These are phyloP conservation scores for Rhizopus sp. DNA, from an alignment of 371 early-diverging fungal species.

Conservation along the genomic window DNA sequence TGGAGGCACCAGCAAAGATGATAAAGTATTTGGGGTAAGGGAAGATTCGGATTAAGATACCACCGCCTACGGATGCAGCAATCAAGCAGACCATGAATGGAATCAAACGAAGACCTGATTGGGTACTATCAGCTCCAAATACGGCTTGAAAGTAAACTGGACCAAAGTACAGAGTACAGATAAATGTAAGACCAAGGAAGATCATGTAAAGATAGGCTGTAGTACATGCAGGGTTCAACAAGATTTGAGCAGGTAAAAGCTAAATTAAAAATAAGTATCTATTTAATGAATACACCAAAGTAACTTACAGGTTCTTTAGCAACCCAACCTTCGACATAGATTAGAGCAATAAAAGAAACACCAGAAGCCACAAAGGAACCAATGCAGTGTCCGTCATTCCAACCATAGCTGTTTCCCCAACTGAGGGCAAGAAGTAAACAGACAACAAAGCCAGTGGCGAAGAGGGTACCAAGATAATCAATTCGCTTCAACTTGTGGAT, in stretches of 20 bases:
- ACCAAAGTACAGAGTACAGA: constrained; percentile 71
- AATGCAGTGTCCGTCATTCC: constrained; percentile 40
- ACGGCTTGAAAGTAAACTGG: constrained; percentile 61
- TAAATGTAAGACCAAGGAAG: constrained; percentile 70
- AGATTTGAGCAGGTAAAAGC: constrained; percentile 27
- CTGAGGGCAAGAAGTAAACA: constrained; percentile 53
- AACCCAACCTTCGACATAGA: constrained; percentile 49
- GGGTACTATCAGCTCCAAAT: constrained; percentile 38
- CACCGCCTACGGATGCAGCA: constrained; percentile 38
- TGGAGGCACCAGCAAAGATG: constrained; percentile 30
- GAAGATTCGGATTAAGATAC: constrained; percentile 19
- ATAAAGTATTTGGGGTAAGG: constrained; percentile 36
- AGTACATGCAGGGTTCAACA: constrained; percentile 40
- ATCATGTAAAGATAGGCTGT: constrained; percentile 52
- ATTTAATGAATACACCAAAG: background rate
- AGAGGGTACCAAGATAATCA: constrained; percentile 61
- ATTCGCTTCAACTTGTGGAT: constrained; percentile 61
- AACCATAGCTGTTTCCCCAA: constrained; percentile 50
- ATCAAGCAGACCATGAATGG: constrained; percentile 48
- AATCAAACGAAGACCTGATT: constrained; percentile 46
- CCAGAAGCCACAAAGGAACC: constrained; percentile 51
- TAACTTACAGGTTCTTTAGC: constrained; percentile 60
- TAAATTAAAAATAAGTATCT: constrained; percentile 1
- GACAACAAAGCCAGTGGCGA: constrained; percentile 39
- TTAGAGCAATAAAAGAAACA: constrained; percentile 40